Base-by-base conservation (phyloP, 2,329 filamentous ascomycete species). In the Fusarium coffeatum region DNA sequence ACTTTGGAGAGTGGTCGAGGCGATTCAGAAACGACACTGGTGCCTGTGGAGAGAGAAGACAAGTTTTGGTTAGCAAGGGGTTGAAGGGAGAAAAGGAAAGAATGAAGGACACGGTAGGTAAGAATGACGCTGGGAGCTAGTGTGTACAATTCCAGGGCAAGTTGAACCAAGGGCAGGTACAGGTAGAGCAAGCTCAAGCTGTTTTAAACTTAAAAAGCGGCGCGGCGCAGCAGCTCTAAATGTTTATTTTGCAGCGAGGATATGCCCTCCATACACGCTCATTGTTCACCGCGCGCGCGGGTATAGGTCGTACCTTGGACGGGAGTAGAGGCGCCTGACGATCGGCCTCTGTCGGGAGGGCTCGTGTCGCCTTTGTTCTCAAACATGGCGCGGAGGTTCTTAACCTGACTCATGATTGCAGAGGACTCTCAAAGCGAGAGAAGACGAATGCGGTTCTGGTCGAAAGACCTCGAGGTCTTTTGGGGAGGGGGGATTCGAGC, bases 341-440 rank as follows among this genome's bases (percentile, higher is more conserved):
- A 91, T 79, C 91, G 86, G 66, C 91, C 92, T 82, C 91, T 86
- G 69, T 91, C 90, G 18, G 89, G 88, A 70, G 89, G 87, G 74
- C 87, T 90, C 61, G 84, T 83, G 72, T 88, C 87, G 78, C 86
- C 88, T 80, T 89, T 92, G 78, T 89, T 88, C 84, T 94, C 92
- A 79, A 94, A 94, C 86, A 92, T 93, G 76, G 92, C 92, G 74
- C 91, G 86, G 72, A 94, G 88, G 82, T 92, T 92, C 82, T 86
- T 90, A 76, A 93, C 90, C 76, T 87, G 89, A 77, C 89, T 89
- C 87, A 89, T 89, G 76, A 79, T 83, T 80, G 80, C 80, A 74
- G 79, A 66, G 66, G 66, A 59, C 47, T 63, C 64, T 60, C 51
- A 34, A 56, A 55, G 47, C 55, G 55, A 51, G 56, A 54, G 55